Evolutionary conservation across 371 early-diverging fungal species (phyloP), one percentile per base, ranked within the genome.

Genomic region (Mucor mucedo): DNA sequence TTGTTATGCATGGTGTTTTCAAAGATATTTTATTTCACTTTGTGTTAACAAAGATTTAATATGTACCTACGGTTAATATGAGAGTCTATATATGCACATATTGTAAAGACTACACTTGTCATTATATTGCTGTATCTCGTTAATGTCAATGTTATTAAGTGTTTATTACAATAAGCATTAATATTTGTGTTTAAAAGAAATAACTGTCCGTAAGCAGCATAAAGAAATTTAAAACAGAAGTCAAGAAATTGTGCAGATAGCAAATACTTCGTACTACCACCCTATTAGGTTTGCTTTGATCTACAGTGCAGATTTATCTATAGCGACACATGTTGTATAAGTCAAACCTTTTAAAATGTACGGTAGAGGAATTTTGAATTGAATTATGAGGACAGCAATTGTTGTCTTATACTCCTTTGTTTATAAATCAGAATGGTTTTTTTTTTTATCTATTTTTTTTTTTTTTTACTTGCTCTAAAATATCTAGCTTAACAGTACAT

Each of bases 281-380:
- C 47, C 21, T 21, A 47, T 47, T 47, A 47, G 47, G n/a, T 48
- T 50, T 50, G 30, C 28, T 50, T 50, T 27, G 50, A 50, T 50
- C 50, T 50, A 50, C 50, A 10, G 30, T 50, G 50, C 50, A 50
- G 28, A 50, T 30, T n/a, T 11, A 28, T 50, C 30, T 50, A 50
- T 30, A 14, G 50, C 50, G 29, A 50, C 50, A 50, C 27, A 11
- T 28, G 10, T 50, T 28, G 30, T 9, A 13, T 28, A 30, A 49
- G 21, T n/a, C 7, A 50, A 30, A 13, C 13, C 29, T 9, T 13
- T 50, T 10, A 2, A 11, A 50, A 50, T 50, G 30, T 50, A 30
- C 29, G 30, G 32, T 28, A 50, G 50, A 30, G 32, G 14, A 10
- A 50, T 30, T 50, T 50, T 47, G 47, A 21, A 47, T 47, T 27